Conservation (phyloP, 2,329 filamentous ascomycete genomes). For the Microcyclospora tardicrescens region DNA sequence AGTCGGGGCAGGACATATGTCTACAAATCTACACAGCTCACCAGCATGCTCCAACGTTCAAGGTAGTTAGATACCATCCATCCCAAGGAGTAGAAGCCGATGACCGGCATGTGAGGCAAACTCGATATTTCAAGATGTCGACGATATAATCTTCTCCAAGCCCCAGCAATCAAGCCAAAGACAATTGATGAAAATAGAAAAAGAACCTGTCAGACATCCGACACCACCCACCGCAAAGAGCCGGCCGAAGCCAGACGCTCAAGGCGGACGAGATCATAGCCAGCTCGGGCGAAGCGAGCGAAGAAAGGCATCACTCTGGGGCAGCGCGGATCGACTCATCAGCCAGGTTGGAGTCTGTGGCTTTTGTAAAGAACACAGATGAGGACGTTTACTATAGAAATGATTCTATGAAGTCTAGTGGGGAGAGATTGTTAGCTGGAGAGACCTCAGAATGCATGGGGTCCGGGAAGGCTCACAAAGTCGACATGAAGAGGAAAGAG, state of each 20-base stretch:
- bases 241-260: slow-evolving; percentile 22
- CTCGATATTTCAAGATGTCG: too few species aligned
- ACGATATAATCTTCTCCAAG: too few species aligned
- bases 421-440: neutral
- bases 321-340: slow-evolving; percentile 23
- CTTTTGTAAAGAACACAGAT: slow-evolving; percentile 10
- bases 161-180: too few species aligned
- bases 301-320: slow-evolving; percentile 23
- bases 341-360: slow-evolving; percentile 22
- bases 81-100: too few species aligned
- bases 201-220: slow-evolving; percentile 23
- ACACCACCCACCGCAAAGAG: slow-evolving; percentile 19
- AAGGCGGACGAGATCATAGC: slow-evolving; percentile 23
- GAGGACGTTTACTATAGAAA: slow-evolving; percentile 10
- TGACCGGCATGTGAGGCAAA: too few species aligned
- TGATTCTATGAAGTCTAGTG: slow-evolving; percentile 9
- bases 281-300: slow-evolving; percentile 11
- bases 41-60: too few species aligned
- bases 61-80: too few species aligned
- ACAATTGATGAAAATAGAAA: slow-evolving; percentile 5
- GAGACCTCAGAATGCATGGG: neutral
- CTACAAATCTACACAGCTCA: too few species aligned
- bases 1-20: too few species aligned
- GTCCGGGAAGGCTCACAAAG: neutral
- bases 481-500: neutral